phyloP scores from a whole-genome alignment of 345 rosid genomes.

The Eutrema japonicum region DNA sequence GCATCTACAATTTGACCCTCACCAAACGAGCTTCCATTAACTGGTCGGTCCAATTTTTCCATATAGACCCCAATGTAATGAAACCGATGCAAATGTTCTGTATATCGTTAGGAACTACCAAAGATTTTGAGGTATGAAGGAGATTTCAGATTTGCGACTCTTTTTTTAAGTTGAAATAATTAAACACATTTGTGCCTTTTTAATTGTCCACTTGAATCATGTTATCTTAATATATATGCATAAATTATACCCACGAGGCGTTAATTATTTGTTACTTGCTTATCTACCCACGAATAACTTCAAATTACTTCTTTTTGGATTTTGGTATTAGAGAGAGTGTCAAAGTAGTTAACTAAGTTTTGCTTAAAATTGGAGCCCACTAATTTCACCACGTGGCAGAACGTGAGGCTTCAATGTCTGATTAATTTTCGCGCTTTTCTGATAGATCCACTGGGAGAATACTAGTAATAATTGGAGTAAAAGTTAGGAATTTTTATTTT shows the following conservation, averaged over 20 bases:
- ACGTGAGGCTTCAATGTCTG: slow-evolving; percentile 11
- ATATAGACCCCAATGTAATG: slow-evolving; percentile 2
- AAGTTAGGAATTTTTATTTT: neutral
- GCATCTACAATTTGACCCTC: slow-evolving; percentile 35
- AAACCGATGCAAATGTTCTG: neutral
- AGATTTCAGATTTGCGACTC: slow-evolving; percentile 23
- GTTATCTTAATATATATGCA: neutral
- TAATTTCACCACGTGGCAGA: slow-evolving; percentile 22
- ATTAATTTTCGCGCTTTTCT: slow-evolving; percentile 32
- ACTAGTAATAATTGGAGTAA: neutral
- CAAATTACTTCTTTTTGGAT: neutral
- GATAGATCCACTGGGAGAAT: slow-evolving; percentile 24
- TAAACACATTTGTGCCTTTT: neutral
- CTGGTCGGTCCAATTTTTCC: slow-evolving; percentile 27
- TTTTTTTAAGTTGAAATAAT: neutral
- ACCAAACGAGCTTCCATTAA: slow-evolving; percentile 6
- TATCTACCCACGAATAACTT: neutral
- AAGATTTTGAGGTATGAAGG: neutral
- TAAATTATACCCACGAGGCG: slow-evolving; percentile 34
- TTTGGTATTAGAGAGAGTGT: neutral
- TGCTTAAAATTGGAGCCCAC: slow-evolving; percentile 15
- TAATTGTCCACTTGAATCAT: neutral
- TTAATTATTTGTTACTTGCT: slow-evolving; percentile 9
- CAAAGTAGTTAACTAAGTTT: neutral
- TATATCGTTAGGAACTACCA: neutral